Evolutionary conservation across 2,329 filamentous ascomycete species (phyloP).

Genomic region (Chrysoporthe deuterocubensis): DNA sequence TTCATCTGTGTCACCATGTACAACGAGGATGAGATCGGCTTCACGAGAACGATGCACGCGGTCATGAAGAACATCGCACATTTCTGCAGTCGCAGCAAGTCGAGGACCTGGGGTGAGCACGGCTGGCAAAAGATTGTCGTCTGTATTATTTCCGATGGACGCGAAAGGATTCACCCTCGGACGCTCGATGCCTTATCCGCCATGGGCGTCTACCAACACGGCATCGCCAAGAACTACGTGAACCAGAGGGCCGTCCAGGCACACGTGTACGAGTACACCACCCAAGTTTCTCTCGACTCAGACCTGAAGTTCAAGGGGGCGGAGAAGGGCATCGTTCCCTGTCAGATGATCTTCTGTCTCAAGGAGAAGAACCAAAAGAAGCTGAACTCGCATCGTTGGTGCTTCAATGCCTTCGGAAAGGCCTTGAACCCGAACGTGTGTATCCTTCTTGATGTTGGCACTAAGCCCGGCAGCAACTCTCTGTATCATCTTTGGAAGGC

Average conservation of each 20-base stretch:
- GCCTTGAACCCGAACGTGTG: slow-evolving; percentile 95
- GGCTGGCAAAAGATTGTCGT: slow-evolving; percentile 99
- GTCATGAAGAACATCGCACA: slow-evolving; percentile 98
- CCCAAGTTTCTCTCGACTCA: slow-evolving; percentile 92
- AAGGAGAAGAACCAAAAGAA: slow-evolving; percentile 99
- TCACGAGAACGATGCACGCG: slow-evolving; percentile 97
- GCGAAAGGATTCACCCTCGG: slow-evolving; percentile 85
- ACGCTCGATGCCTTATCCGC: slow-evolving; percentile 93
- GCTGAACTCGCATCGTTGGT: slow-evolving; percentile 98
- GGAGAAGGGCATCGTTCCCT: slow-evolving; percentile 97
- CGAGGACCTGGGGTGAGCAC: slow-evolving; percentile 92
- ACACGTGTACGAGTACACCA: slow-evolving; percentile 98
- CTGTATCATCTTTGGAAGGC: slow-evolving; percentile 99
- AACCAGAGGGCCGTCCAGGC: slow-evolving; percentile 95
- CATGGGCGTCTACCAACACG: slow-evolving; percentile 97
- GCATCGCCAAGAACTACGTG: slow-evolving; percentile 97
- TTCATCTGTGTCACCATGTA: slow-evolving; percentile 99
- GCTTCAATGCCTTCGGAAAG: slow-evolving; percentile 96
- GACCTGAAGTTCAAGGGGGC: slow-evolving; percentile 99
- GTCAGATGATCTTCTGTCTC: slow-evolving; percentile 97
- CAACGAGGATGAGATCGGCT: slow-evolving; percentile 96
- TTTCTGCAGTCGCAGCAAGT: slow-evolving; percentile 91
- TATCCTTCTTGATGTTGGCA: slow-evolving; percentile 95
- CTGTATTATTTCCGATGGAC: slow-evolving; percentile 92
- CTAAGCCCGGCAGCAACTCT: slow-evolving; percentile 83